Evolutionary conservation across 2,329 filamentous ascomycete species (phyloP).

Genomic region (Penicillium sp.): DNA sequence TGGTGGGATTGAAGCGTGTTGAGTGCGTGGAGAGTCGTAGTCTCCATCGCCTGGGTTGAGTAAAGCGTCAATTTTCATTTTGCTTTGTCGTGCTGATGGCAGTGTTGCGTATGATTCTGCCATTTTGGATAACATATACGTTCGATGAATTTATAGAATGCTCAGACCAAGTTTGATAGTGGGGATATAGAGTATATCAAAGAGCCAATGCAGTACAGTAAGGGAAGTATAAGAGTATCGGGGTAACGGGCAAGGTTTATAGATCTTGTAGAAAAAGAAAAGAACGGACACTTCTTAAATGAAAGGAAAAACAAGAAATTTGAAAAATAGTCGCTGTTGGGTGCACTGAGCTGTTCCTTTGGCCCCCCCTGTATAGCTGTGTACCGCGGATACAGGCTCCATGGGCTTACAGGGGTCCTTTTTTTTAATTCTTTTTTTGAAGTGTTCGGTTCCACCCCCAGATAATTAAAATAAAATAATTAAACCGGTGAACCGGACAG

Average conservation of each 20-base stretch:
- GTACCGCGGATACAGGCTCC: conserved; percentile 26
- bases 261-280: conserved; percentile 15
- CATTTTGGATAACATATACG: conserved; percentile 9
- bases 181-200: conserved; percentile 2
- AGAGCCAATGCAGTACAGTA: conserved; percentile 5
- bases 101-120: conserved; percentile 19
- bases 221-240: neutral
- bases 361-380: conserved; percentile 26
- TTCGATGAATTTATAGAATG: neutral
- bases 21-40: conserved; percentile 17
- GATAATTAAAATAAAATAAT: conserved; percentile 4
- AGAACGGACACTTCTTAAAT: conserved; percentile 19
- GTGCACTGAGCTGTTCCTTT: conserved; percentile 24
- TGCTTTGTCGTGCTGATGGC: conserved; percentile 29
- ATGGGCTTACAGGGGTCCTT: conserved; percentile 16
- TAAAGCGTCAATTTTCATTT: conserved; percentile 36
- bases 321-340: conserved; percentile 19
- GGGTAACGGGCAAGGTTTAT: conserved; percentile 17
- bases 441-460: conserved; percentile 20
- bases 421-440: neutral
- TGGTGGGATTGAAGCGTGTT: conserved; percentile 16
- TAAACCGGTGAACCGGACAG: conserved; percentile 20
- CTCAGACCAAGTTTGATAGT: neutral
- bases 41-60: conserved; percentile 32
- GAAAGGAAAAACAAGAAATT: conserved; percentile 13